A percentile compares a stretch with the other conserved stretches of the same genome.
These are phyloP conservation scores for Nissolia schottii DNA, from an alignment of 306 rosid species.

Conservation along the genomic window DNA sequence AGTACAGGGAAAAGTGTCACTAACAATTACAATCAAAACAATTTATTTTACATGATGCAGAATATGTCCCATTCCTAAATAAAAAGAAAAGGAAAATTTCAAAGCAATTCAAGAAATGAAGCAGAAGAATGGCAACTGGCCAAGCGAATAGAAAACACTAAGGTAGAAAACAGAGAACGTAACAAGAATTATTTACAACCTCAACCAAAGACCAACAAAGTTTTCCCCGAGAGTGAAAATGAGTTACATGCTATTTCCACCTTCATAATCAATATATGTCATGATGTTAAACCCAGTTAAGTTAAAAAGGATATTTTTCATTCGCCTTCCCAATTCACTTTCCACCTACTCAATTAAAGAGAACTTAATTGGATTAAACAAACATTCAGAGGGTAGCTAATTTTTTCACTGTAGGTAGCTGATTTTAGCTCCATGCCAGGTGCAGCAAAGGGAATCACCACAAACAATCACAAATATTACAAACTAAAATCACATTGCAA, in stretches of 20 bases:
- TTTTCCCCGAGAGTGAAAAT: neutral
- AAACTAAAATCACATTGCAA: neutral
- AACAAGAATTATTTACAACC: neutral
- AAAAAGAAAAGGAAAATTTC: neutral
- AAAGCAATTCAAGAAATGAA: neutral
- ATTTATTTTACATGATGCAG: neutral
- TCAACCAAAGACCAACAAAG: neutral
- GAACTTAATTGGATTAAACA: neutral
- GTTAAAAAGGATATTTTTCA: neutral
- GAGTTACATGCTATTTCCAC: neutral
- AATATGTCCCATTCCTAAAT: neutral
- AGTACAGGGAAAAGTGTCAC: constrained; percentile 7
- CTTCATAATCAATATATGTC: neutral
- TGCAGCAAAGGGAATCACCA: no score
- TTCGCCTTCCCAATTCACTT: neutral
- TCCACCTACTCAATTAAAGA: neutral
- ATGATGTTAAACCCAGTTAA: neutral
- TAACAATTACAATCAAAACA: constrained; percentile 4
- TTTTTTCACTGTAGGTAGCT: neutral
- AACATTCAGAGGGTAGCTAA: neutral
- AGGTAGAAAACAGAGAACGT: neutral
- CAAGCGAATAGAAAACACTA: neutral
- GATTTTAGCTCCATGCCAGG: neutral
- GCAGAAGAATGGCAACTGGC: neutral
- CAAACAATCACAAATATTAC: no score